Conservation (phyloP, 805 yeast species). For the Jamesozyma gamospora region DNA sequence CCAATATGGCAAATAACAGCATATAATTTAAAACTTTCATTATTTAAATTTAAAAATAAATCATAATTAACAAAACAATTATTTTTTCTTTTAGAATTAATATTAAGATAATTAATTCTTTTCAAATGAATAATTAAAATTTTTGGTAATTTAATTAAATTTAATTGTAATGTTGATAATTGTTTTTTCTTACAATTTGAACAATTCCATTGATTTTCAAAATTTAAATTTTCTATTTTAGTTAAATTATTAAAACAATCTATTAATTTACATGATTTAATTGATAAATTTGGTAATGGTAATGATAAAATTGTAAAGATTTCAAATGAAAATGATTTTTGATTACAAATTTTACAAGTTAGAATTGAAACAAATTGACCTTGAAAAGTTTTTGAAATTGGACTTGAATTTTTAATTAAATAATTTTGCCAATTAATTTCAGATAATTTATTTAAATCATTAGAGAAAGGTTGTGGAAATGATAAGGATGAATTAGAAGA, state of each 20-base stretch:
- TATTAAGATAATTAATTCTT: slow-evolving; percentile 54
- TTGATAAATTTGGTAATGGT: slow-evolving; percentile 34
- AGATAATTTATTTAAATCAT: slow-evolving; percentile 33
- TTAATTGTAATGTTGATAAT: slow-evolving; percentile 56
- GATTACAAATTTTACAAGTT: slow-evolving; percentile 59
- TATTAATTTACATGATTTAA: slow-evolving; percentile 31
- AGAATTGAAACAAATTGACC: slow-evolving; percentile 82
- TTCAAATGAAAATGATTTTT: slow-evolving; percentile 78
- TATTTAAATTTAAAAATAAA: slow-evolving; percentile 50
- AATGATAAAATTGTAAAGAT: slow-evolving; percentile 70
- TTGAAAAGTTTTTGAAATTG: slow-evolving; percentile 71
- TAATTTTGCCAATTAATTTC: slow-evolving; percentile 90
- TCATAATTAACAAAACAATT: slow-evolving; percentile 66
- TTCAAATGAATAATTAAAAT: slow-evolving; percentile 77
- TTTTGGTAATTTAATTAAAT: slow-evolving; percentile 69
- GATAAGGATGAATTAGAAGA: neutral
- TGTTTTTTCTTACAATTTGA: slow-evolving; percentile 59
- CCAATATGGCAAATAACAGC: slow-evolving; percentile 85
- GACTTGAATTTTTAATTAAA: slow-evolving; percentile 65
- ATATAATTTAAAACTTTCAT: slow-evolving; percentile 48
- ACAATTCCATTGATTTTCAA: slow-evolving; percentile 78
- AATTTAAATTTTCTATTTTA: slow-evolving; percentile 61
- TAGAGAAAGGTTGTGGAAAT: neutral
- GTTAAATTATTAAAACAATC: slow-evolving; percentile 74
- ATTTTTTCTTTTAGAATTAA: slow-evolving; percentile 34